phyloP scores from a whole-genome alignment of 2,329 filamentous ascomycete genomes.

The Claviceps arundinis region DNA sequence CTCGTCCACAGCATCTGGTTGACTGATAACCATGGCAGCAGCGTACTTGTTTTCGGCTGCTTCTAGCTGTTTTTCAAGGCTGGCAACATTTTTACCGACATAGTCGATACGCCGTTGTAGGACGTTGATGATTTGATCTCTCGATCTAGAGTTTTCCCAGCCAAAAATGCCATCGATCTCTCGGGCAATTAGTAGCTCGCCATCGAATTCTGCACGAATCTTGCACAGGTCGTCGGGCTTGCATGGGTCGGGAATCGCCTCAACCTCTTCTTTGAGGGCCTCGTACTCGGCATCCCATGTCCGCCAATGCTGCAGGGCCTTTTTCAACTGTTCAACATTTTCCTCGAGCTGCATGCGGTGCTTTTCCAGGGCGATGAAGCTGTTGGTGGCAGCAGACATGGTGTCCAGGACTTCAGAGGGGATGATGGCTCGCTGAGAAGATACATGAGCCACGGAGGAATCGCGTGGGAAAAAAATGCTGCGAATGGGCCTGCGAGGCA shows the following conservation, averaged over 20 bases:
- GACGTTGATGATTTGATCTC: slow-evolving; percentile 43
- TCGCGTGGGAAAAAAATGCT: not conserved
- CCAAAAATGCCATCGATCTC: slow-evolving; percentile 37
- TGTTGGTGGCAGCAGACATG: slow-evolving; percentile 32
- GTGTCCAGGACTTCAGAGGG: not conserved
- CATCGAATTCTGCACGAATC: slow-evolving; percentile 46
- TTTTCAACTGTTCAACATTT: slow-evolving; percentile 54
- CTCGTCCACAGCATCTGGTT: slow-evolving; percentile 50
- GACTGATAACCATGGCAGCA: slow-evolving; percentile 44
- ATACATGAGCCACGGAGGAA: not conserved
- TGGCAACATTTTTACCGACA: slow-evolving; percentile 66
- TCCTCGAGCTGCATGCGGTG: slow-evolving; percentile 64
- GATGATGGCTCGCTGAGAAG: too few relatives aligned
- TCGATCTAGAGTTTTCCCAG: slow-evolving; percentile 13
- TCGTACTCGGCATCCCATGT: slow-evolving; percentile 89
- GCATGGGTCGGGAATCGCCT: slow-evolving; percentile 35
- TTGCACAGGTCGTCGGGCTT: slow-evolving; percentile 37
- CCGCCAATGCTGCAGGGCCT: slow-evolving; percentile 76
- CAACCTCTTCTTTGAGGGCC: slow-evolving; percentile 69
- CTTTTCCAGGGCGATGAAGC: slow-evolving; percentile 56
- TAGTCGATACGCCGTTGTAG: slow-evolving; percentile 71
- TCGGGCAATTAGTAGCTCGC: slow-evolving; percentile 46
- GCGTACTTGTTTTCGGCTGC: slow-evolving; percentile 56
- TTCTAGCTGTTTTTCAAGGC: slow-evolving; percentile 59
- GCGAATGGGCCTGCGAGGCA: slow-evolving; percentile 4